A percentile compares a stretch with the other conserved stretches of the same genome.
These are phyloP conservation scores for Rhododendron ferrugineum DNA, from an alignment of 148 eudicot species.

Conservation along the genomic window DNA sequence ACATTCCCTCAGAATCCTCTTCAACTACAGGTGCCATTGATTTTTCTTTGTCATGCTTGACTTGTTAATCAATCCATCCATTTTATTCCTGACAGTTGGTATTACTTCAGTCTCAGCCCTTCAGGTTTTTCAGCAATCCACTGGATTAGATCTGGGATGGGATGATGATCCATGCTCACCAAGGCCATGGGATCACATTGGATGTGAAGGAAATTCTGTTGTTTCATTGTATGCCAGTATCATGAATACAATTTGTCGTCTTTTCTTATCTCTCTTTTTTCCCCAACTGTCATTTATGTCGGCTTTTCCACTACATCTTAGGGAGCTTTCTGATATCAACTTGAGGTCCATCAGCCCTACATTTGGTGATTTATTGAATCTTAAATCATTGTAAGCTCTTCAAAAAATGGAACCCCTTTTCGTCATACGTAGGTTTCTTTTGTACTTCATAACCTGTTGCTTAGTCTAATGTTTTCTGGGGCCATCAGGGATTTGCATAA, in stretches of 20 bases:
- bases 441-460: not conserved
- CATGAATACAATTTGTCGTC: not conserved
- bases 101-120: slow-evolving; percentile 63
- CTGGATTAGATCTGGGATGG: slow-evolving; percentile 77
- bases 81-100: not conserved
- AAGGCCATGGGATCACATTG: slow-evolving; percentile 58
- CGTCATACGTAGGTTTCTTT: not conserved
- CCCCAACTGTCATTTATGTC: not conserved
- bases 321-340: slow-evolving; percentile 54
- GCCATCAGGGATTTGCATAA: slow-evolving; percentile 67
- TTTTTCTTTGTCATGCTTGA: not conserved
- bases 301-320: slow-evolving; percentile 16
- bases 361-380: slow-evolving; percentile 70
- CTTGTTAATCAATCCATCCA: not conserved
- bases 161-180: slow-evolving; percentile 88
- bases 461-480: not conserved
- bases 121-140: slow-evolving; percentile 60
- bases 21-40: slow-evolving; percentile 63
- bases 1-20: slow-evolving; percentile 64
- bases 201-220: slow-evolving; percentile 56
- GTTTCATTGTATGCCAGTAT: slow-evolving; percentile 53
- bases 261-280: not conserved
- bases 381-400: slow-evolving; percentile 54
- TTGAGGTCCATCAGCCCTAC: slow-evolving; percentile 74
- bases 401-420: not conserved